These are phyloP conservation scores for Chlorella sp. DNA, from an alignment of 139 green algal species.

Conservation along the genomic window DNA sequence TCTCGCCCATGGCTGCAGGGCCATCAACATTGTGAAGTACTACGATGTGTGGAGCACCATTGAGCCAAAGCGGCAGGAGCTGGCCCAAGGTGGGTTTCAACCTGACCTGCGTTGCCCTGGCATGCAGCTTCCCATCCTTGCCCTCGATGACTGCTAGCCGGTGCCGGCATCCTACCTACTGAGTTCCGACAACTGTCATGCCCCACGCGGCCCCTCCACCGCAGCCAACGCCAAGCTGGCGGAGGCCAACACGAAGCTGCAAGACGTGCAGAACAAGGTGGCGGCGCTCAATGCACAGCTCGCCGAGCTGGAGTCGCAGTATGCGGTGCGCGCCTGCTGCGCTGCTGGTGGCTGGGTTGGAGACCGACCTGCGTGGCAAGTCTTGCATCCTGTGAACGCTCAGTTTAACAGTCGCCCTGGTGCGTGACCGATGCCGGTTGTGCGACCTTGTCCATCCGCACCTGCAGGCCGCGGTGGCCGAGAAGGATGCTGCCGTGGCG, in stretches of 20 bases:
- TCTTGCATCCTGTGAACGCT: too few species aligned
- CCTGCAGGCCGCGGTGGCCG: slow-evolving; percentile 74
- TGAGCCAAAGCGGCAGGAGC: slow-evolving; percentile 86
- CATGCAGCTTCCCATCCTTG: neutral
- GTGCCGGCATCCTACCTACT: too few species aligned
- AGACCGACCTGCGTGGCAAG: too few species aligned
- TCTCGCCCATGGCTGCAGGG: slow-evolving; percentile 11
- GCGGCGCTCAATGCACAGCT: slow-evolving; percentile 85
- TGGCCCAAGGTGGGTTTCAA: slow-evolving; percentile 49
- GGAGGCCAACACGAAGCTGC: slow-evolving; percentile 86
- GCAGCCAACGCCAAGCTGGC: slow-evolving; percentile 87
- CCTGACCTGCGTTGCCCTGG: neutral
- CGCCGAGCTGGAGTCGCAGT: slow-evolving; percentile 73
- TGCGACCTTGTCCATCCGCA: too few species aligned
- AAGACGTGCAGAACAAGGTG: slow-evolving; percentile 76
- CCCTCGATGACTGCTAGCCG: too few species aligned
- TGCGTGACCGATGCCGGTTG: too few species aligned
- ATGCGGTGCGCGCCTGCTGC: slow-evolving; percentile 53
- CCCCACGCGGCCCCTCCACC: neutral
- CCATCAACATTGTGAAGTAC: slow-evolving; percentile 93
- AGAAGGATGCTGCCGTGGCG: slow-evolving; percentile 88
- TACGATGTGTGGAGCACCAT: slow-evolving; percentile 81
- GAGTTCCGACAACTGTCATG: too few species aligned
- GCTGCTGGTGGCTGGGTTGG: too few species aligned
- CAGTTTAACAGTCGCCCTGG: too few species aligned